Percentiles rank a stretch among this genome's conserved stretches.
phyloP scores from a whole-genome alignment of 2,329 filamentous ascomycete genomes.

The Tricladium varicosporioides region DNA sequence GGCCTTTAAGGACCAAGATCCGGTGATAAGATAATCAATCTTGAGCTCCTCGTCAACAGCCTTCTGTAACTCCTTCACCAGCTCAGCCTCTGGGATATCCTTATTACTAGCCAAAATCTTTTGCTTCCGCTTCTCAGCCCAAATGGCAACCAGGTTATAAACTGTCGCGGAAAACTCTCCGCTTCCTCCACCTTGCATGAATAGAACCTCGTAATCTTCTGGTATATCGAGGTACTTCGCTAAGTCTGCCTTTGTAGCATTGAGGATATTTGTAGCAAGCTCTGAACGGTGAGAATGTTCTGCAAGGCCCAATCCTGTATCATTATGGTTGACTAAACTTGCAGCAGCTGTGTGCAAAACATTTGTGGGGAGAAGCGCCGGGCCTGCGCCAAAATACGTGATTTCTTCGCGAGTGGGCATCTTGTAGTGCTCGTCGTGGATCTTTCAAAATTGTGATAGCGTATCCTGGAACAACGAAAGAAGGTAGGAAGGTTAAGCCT shows the following conservation, averaged over 20 bases:
- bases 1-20: constrained; percentile 88
- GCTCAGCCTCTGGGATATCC: constrained; percentile 50
- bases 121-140: constrained; percentile 69
- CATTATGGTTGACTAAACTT: constrained; percentile 78
- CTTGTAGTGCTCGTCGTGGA: not conserved
- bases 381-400: constrained; percentile 87
- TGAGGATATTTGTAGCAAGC: constrained; percentile 75
- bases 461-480: not conserved
- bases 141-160: constrained; percentile 81
- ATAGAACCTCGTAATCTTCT: constrained; percentile 81
- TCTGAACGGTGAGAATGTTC: constrained; percentile 88
- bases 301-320: constrained; percentile 78
- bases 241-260: constrained; percentile 73
- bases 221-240: constrained; percentile 76
- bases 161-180: constrained; percentile 82
- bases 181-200: constrained; percentile 83
- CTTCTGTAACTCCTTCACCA: constrained; percentile 58
- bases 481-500: not conserved
- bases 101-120: constrained; percentile 54
- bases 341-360: constrained; percentile 75
- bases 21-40: constrained; percentile 86
- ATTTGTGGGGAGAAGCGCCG: constrained; percentile 77
- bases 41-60: constrained; percentile 69
- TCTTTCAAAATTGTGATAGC: not conserved
- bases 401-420: constrained; percentile 76